phyloP scores from a whole-genome alignment of 2,329 filamentous ascomycete species.

The Venturia asperata region DNA sequence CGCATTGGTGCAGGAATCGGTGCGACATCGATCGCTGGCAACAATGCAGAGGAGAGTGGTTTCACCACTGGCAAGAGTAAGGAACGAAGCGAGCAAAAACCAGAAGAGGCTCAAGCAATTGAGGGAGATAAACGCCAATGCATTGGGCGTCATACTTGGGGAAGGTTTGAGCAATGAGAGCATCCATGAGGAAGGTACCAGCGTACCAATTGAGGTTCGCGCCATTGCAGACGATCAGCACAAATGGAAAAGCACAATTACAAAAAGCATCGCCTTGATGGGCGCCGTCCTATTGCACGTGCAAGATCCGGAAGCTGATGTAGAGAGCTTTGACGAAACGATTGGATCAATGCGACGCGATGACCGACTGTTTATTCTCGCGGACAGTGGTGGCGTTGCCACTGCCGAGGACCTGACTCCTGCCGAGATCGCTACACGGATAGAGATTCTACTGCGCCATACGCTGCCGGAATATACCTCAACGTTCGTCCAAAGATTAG shows the following conservation, averaged over 20 bases:
- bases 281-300: constrained; percentile 74
- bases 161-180: constrained; percentile 61
- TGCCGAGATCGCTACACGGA: constrained; percentile 56
- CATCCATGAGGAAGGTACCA: constrained; percentile 18
- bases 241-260: constrained; percentile 67
- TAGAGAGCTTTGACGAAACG: constrained; percentile 49
- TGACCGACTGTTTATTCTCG: constrained; percentile 39
- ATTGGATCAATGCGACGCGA: constrained; percentile 51
- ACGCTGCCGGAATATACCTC: constrained; percentile 61
- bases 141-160: constrained; percentile 78
- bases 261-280: constrained; percentile 76
- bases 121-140: constrained; percentile 74
- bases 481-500: constrained; percentile 50
- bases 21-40: constrained; percentile 62
- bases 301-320: constrained; percentile 50
- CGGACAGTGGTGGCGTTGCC: constrained; percentile 33
- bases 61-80: constrained; percentile 68
- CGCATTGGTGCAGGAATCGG: constrained; percentile 65
- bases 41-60: constrained; percentile 66
- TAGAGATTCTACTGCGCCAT: constrained; percentile 61
- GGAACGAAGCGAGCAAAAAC: constrained; percentile 68
- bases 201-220: background rate
- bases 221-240: constrained; percentile 30
- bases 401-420: constrained; percentile 32
- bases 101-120: constrained; percentile 63